A percentile compares a stretch with the other conserved stretches of the same genome.
These are phyloP conservation scores for Aphanomyces euteiches DNA, from an alignment of 352 stramenopile genomes.

Conservation along the genomic window DNA sequence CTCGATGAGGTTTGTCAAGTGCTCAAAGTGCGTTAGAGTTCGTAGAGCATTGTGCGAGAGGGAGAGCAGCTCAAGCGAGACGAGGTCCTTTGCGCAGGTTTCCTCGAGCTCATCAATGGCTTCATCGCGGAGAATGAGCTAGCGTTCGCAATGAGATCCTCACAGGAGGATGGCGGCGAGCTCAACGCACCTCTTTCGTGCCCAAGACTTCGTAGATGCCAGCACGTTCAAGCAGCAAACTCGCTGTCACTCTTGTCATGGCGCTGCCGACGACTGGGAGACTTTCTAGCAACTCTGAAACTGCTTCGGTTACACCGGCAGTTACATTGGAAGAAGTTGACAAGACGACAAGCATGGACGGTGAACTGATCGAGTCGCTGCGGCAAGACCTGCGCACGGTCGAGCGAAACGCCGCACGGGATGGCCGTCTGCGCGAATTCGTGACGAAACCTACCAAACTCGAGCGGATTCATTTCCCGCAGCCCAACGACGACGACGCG, in stretches of 20 bases:
- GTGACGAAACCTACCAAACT: not conserved
- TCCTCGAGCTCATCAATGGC: constrained; percentile 40
- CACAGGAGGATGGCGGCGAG: not conserved
- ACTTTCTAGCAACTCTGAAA: too few species aligned
- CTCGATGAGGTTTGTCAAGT: constrained; percentile 70
- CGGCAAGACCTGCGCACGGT: not conserved
- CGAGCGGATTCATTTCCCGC: not conserved
- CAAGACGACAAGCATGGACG: constrained; percentile 23
- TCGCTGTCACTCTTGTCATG: constrained; percentile 4
- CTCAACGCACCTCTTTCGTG: constrained; percentile 53
- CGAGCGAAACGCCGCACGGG: not conserved
- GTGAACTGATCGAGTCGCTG: constrained; percentile 13
- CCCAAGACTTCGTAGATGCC: constrained; percentile 58
- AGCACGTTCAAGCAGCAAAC: constrained; percentile 54
- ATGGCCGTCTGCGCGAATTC: constrained; percentile 16
- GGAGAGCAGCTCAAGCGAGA: constrained; percentile 70
- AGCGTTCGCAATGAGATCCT: not conserved
- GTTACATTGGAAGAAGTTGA: not conserved
- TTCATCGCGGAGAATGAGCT: constrained; percentile 77
- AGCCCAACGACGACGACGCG: too few species aligned
- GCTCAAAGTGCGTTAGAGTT: constrained; percentile 58
- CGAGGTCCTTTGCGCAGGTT: constrained; percentile 51
- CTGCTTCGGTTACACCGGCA: too few species aligned
- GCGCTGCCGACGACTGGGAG: too few species aligned
- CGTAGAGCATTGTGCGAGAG: constrained; percentile 71